Evolutionary conservation across 345 rosid genomes (phyloP), one percentile per base, ranked within the genome.

Genomic region (Hibiscus mutabilis): DNA sequence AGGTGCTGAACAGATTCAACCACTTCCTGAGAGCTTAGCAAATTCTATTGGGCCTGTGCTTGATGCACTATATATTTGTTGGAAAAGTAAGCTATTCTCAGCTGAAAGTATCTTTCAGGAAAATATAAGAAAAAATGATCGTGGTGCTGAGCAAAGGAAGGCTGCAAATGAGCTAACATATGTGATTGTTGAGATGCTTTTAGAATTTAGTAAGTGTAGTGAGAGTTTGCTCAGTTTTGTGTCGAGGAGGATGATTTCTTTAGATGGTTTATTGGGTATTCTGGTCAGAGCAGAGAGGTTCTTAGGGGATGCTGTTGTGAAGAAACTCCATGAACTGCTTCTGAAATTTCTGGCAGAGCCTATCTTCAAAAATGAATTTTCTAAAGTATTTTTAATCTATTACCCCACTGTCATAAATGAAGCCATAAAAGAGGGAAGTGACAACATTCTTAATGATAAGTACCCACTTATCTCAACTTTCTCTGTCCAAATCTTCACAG

Each of bases 401-500:
- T 95, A 92, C 69, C 96, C 97, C 2, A 70, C 78, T 75, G 91
- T 78, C 78, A 82, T 92, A 60, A 75, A 74, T 57, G 91, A 92
- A 79, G 85, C 73, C 24, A 77, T 89, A 64, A 90, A 81, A 79
- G 87, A 82, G 72, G 74, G 81, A 70, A 79, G 19, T 75, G 86
- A 81, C 27, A 74, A 27, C 72, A 77, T 81, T 62, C 69, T 77
- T 31, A 85, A 77, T 71, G n/a, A 52, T 31, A 31, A 31, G 81
- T 85, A 77, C 82, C 84, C 85, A 1, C 77, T 91, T 12, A 79
- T 90, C 60, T 80, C 92, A 55, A 81, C 83, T 57, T 94, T 94
- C 79, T 92, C 99, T 61, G 99, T 90, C 67, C 99, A 94, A 83
- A 92, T 94, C 73, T 83, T 94, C 77, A 91, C 99, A 0, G 99